A percentile compares a stretch with the other conserved stretches of the same genome.
phyloP scores from a whole-genome alignment of 768 basidiomycete species.

The Suillus spraguei region DNA sequence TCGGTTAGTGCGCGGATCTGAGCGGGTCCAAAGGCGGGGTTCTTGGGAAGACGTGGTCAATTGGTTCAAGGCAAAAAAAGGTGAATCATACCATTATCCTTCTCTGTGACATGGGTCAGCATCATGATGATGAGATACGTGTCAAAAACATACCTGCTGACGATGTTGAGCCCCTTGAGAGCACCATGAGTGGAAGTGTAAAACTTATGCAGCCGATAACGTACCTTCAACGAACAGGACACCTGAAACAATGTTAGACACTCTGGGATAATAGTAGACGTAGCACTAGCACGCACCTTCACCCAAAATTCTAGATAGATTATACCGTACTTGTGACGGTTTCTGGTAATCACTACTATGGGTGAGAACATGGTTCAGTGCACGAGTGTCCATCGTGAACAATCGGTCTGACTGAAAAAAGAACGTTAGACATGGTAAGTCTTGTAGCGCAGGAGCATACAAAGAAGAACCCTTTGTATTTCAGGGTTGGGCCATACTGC shows the following conservation, averaged over 20 bases:
- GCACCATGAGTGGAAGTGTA: background rate
- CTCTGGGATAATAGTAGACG: background rate
- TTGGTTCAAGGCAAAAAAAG: background rate
- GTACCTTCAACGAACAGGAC: conserved; percentile 46
- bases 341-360: conserved; percentile 61
- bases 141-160: conserved; percentile 35
- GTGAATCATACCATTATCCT: conserved; percentile 30
- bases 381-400: conserved; percentile 62
- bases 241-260: conserved; percentile 33
- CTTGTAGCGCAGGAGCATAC: conserved; percentile 31
- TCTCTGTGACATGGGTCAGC: conserved; percentile 16
- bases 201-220: too few species aligned
- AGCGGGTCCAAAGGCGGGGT: conserved; percentile 65
- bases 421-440: background rate
- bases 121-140: background rate
- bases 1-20: conserved; percentile 60
- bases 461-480: conserved; percentile 45
- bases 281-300: conserved; percentile 27
- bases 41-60: conserved; percentile 34
- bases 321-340: conserved; percentile 41
- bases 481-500: conserved; percentile 50
- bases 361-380: conserved; percentile 63
- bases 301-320: conserved; percentile 44
- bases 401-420: conserved; percentile 39
- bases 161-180: conserved; percentile 37